Conservation (phyloP, 371 early-diverging fungal genomes). For the Polyrhizophydium stewartii region DNA sequence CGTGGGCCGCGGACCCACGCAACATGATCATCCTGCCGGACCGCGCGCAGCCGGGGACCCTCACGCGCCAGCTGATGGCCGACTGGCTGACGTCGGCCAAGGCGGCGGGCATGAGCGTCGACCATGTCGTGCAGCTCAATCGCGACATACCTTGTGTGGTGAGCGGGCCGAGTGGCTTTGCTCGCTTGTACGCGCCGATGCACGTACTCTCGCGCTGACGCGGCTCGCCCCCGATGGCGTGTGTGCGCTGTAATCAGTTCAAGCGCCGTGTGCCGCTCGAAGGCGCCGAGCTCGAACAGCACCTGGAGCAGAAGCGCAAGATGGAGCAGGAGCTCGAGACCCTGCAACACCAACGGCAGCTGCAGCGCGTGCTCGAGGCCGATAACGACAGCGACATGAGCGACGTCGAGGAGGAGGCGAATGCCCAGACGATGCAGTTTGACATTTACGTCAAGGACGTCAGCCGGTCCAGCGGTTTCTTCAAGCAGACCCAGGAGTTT, state of each 20-base stretch:
- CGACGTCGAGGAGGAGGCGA: slow-evolving; percentile 54
- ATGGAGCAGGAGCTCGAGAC: slow-evolving; percentile 49
- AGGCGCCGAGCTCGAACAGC: slow-evolving; percentile 78
- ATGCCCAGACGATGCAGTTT: slow-evolving; percentile 37
- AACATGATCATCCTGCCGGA: slow-evolving; percentile 78
- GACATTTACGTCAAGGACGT: slow-evolving; percentile 80
- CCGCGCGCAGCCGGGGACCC: slow-evolving; percentile 65
- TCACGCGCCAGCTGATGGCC: slow-evolving; percentile 67
- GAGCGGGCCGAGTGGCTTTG: slow-evolving; percentile 5
- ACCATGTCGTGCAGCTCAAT: slow-evolving; percentile 35
- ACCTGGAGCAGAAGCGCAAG: slow-evolving; percentile 49
- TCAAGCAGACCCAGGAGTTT: slow-evolving; percentile 75
- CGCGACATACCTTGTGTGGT: slow-evolving; percentile 43
- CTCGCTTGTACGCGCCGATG: not conserved
- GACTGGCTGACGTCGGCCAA: slow-evolving; percentile 47
- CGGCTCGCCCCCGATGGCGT: not conserved
- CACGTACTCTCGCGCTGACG: no score
- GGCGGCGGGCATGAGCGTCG: slow-evolving; percentile 2
- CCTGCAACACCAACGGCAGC: no score
- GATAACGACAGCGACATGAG: slow-evolving; percentile 63
- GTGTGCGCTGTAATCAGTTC: slow-evolving; percentile 7
- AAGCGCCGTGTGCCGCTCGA: slow-evolving; percentile 73
- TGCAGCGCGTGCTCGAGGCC: slow-evolving; percentile 63
- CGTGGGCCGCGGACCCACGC: slow-evolving; percentile 51
- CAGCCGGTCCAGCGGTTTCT: slow-evolving; percentile 64